Base-by-base conservation (phyloP, 1,284 basidiomycete species). In the Thelephora terrestris region DNA sequence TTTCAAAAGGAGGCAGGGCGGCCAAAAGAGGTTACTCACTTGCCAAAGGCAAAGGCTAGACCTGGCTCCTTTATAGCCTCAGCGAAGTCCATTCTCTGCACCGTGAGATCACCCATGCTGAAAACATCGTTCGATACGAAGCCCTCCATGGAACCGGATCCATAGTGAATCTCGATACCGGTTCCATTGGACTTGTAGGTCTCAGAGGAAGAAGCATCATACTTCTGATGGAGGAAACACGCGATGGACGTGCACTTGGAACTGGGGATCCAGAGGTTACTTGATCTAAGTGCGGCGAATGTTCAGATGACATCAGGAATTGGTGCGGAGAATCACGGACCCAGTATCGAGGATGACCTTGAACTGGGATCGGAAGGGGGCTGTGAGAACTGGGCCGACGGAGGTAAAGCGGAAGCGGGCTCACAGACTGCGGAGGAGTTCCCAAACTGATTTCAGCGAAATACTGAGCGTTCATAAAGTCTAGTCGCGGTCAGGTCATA, bases 381-480 rank as follows among this genome's bases (percentile, higher is more conserved):
- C 25, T 25, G 17, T 25, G 39, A 42, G 17, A 20, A 21, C 3
- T 2, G n/a, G 39, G 10, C 6, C 34, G 32, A 43, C 21, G 51
- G 38, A 44, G 29, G 43, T 6, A 48, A 18, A 47, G 25, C 34
- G 56, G 45, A 59, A 54, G 37, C 44, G 14, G 4, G 62, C 73
- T 57, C 60, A 84, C 81, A 37, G 63, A 71, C 68, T 95, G 91
- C 45, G 89, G 74, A 12, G 91, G 91, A 2, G 73, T 75, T 14
- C 91, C 95, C 48, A 99, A 65, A 9, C 71, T 67, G 55, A 99
- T 95, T 57, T 94, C 88, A 34, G 92, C 79, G 65, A 80, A 99
- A 72, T 99, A 98, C 68, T 99, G 95, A 24, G 95, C 94, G 64
- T 98, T 98, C 80, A 96, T 82, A 71, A 92, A 99, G 75, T 99